Conservation (phyloP, 305 asterid genomes). For the Ruellia speciosa region DNA sequence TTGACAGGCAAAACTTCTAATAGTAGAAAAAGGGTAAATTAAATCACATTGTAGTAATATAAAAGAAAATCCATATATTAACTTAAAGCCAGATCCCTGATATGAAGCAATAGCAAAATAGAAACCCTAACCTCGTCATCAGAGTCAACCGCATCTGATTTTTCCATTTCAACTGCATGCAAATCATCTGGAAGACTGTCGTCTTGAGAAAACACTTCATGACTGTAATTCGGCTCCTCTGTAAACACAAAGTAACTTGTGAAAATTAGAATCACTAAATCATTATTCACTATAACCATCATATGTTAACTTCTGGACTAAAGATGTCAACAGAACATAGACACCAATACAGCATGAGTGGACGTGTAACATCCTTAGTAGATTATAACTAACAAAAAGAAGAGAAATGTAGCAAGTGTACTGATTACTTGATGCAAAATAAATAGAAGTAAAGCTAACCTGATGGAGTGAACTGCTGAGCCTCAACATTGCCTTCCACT, state of each 20-base stretch:
- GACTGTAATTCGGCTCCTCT: slow-evolving; percentile 34
- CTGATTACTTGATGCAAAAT: slow-evolving; percentile 10
- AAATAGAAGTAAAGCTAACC: slow-evolving; percentile 35
- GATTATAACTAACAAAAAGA: slow-evolving; percentile 6
- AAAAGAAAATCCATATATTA: slow-evolving; percentile 5
- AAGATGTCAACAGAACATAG: slow-evolving; percentile 11
- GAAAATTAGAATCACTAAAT: slow-evolving; percentile 8
- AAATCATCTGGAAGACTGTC: slow-evolving; percentile 37
- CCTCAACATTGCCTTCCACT: slow-evolving; percentile 37
- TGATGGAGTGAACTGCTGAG: slow-evolving; percentile 37
- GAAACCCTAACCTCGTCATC: slow-evolving; percentile 43
- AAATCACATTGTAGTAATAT: not conserved
- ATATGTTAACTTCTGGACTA: slow-evolving; percentile 8
- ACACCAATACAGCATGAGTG: too few relatives aligned
- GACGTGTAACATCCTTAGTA: slow-evolving; percentile 7
- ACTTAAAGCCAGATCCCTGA: too few relatives aligned
- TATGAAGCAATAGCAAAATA: too few relatives aligned
- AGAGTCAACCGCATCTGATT: slow-evolving; percentile 31
- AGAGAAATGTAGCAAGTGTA: slow-evolving; percentile 10
- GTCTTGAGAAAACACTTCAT: slow-evolving; percentile 35
- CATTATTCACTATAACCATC: too few relatives aligned
- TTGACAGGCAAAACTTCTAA: too few relatives aligned
- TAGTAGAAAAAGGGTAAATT: not conserved
- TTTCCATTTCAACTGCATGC: slow-evolving; percentile 35
- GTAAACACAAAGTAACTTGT: slow-evolving; percentile 21